Evolutionary conservation across 108 stramenopile genomes (phyloP).

Genomic region (Licmophora abbreviata): DNA sequence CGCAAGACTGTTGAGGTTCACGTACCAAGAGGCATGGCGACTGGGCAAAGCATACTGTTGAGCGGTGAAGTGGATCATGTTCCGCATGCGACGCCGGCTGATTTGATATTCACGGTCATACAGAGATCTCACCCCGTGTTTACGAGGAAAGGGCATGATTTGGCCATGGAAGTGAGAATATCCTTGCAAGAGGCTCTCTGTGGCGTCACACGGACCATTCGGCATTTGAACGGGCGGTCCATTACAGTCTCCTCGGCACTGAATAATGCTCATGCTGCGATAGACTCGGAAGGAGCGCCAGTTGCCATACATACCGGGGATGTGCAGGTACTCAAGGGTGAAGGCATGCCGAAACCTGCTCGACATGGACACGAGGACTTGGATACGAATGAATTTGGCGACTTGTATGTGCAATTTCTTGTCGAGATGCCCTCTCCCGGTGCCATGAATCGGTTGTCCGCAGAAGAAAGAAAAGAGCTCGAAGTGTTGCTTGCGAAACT

Average conservation of each 20-base stretch:
- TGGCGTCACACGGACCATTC: constrained; percentile 37
- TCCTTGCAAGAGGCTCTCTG: constrained; percentile 51
- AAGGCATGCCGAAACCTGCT: constrained; percentile 66
- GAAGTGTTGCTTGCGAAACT: constrained; percentile 43
- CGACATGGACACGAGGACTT: constrained; percentile 5
- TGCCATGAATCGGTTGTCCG: constrained; percentile 13
- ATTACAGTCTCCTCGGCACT: constrained; percentile 28
- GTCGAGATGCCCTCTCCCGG: constrained; percentile 46
- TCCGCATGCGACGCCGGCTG: constrained; percentile 47
- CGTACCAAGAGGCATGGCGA: constrained; percentile 39
- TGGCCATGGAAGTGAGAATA: constrained; percentile 67
- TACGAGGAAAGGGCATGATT: constrained; percentile 64
- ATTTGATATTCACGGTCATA: constrained; percentile 58
- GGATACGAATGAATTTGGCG: constrained; percentile 36
- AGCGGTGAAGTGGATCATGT: constrained; percentile 60
- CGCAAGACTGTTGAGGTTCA: constrained; percentile 51
- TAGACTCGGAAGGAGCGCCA: too few species aligned
- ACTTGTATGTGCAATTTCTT: constrained; percentile 76
- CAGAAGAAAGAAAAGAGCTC: constrained; percentile 40
- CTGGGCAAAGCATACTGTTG: constrained; percentile 51
- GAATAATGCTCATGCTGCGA: constrained; percentile 5
- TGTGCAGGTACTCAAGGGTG: constrained; percentile 72
- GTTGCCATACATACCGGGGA: constrained; percentile 55
- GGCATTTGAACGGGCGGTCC: constrained; percentile 45
- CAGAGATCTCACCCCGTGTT: constrained; percentile 46